A percentile compares a stretch with the other conserved stretches of the same genome.
Evolutionary conservation across 2,329 filamentous ascomycete species (phyloP).

Genomic region (Talaromyces islandicus): DNA sequence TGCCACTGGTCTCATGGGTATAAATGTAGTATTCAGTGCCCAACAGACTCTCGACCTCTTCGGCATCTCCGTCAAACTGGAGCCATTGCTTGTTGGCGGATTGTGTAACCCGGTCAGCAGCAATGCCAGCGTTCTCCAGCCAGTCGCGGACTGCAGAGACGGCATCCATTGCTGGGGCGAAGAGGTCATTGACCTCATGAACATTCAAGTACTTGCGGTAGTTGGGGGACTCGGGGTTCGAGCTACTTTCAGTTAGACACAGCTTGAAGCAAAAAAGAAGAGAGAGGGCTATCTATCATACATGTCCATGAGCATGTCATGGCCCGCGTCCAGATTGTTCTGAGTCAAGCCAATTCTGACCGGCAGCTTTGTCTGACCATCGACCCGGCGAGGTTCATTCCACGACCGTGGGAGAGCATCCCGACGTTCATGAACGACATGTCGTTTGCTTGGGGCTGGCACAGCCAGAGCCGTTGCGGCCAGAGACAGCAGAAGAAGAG

Average conservation of each 20-base stretch:
- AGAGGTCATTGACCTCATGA: slow-evolving; percentile 29
- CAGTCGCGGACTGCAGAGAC: slow-evolving; percentile 24
- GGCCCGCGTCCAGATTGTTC: slow-evolving; percentile 21
- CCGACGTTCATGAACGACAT: slow-evolving; percentile 28
- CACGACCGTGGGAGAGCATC: slow-evolving; percentile 21
- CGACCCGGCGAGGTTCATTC: slow-evolving; percentile 19
- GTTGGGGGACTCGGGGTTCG: slow-evolving; percentile 29
- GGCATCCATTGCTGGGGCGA: slow-evolving; percentile 26
- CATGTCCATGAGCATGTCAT: slow-evolving; percentile 28
- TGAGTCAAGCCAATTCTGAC: slow-evolving; percentile 14
- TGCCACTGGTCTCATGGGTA: slow-evolving; percentile 25
- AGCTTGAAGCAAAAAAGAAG: not conserved
- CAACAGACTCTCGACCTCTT: slow-evolving; percentile 33
- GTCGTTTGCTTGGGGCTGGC: slow-evolving; percentile 15
- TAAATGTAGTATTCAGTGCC: slow-evolving; percentile 36
- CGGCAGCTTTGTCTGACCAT: slow-evolving; percentile 17
- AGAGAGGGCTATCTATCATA: slow-evolving; percentile 10
- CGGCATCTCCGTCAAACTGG: slow-evolving; percentile 32
- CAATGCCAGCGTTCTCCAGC: slow-evolving; percentile 22
- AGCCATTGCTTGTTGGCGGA: slow-evolving; percentile 34
- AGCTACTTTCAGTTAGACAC: slow-evolving; percentile 15
- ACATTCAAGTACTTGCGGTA: slow-evolving; percentile 29
- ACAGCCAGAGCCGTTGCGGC: slow-evolving; percentile 16
- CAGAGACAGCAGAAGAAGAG: slow-evolving; percentile 18
- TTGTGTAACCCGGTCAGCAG: slow-evolving; percentile 19